phyloP scores from a whole-genome alignment of 2,329 filamentous ascomycete genomes.

The Hyphodiscus sp. region DNA sequence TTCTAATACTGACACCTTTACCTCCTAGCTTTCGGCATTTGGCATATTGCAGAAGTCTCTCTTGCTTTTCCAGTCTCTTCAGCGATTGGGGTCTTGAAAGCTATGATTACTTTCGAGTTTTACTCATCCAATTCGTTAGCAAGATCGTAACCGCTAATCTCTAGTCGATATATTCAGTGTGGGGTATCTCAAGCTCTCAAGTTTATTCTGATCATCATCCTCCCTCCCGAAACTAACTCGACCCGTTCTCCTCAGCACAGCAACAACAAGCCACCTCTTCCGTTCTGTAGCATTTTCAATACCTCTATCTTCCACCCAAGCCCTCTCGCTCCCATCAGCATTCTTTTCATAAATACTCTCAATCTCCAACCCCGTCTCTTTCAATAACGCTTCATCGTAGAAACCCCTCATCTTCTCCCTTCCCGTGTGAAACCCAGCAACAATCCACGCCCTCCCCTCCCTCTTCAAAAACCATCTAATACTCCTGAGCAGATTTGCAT shows the following conservation, averaged over 20 bases:
- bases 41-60: too few relatives aligned
- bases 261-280: conserved; percentile 67
- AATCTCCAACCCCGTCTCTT: conserved; percentile 47
- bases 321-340: conserved; percentile 54
- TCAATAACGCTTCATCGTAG: conserved; percentile 46
- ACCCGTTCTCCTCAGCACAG: conserved; percentile 36
- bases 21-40: too few relatives aligned
- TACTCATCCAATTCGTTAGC: too few relatives aligned
- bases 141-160: too few relatives aligned
- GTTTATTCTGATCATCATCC: too few relatives aligned
- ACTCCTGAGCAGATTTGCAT: conserved; percentile 56
- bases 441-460: conserved; percentile 49
- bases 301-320: conserved; percentile 55
- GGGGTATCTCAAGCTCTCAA: too few relatives aligned
- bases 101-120: too few relatives aligned
- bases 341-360: conserved; percentile 65
- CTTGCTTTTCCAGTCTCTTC: too few relatives aligned
- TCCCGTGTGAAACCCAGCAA: conserved; percentile 68
- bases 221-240: too few relatives aligned
- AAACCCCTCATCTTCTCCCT: conserved; percentile 59
- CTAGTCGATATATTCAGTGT: too few relatives aligned
- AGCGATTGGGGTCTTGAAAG: too few relatives aligned
- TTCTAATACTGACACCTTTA: too few relatives aligned
- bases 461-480: conserved; percentile 54
- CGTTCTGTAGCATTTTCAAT: conserved; percentile 53